These are phyloP conservation scores for Shiraia sp. DNA, from an alignment of 2,329 filamentous ascomycete genomes.

Conservation along the genomic window DNA sequence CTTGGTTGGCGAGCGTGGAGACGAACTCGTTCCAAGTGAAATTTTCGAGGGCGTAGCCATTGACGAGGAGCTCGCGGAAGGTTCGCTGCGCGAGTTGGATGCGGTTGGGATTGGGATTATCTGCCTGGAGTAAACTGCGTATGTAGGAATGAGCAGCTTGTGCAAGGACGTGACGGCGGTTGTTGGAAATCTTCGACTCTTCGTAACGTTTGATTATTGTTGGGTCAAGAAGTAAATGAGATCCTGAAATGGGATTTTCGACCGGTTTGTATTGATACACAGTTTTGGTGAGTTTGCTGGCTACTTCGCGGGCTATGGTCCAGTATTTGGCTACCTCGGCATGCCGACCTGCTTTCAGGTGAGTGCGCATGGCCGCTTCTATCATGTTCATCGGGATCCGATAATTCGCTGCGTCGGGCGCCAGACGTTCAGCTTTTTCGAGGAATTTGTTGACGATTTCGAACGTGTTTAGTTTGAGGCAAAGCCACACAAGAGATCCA, in stretches of 20 bases:
- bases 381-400: slow-evolving; percentile 46
- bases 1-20: slow-evolving; percentile 65
- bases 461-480: slow-evolving; percentile 53
- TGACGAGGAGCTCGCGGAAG: slow-evolving; percentile 59
- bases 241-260: slow-evolving; percentile 20
- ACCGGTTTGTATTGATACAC: slow-evolving; percentile 39
- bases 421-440: slow-evolving; percentile 18
- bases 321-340: slow-evolving; percentile 68
- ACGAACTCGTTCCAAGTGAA: slow-evolving; percentile 82
- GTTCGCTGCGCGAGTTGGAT: slow-evolving; percentile 35
- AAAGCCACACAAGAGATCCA: slow-evolving; percentile 60
- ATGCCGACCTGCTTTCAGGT: slow-evolving; percentile 62
- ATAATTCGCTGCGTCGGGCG: slow-evolving; percentile 16
- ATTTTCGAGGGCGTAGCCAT: slow-evolving; percentile 75
- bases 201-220: slow-evolving; percentile 19
- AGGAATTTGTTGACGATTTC: slow-evolving; percentile 43
- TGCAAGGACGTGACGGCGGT: slow-evolving; percentile 55
- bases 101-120: slow-evolving; percentile 45
- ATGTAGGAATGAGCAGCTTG: slow-evolving; percentile 57
- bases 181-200: slow-evolving; percentile 27
- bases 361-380: slow-evolving; percentile 67
- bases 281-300: slow-evolving; percentile 47
- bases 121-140: slow-evolving; percentile 55
- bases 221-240: slow-evolving; percentile 28
- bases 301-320: slow-evolving; percentile 62